phyloP scores from a whole-genome alignment of 371 early-diverging fungal species.

The Encephalitozoon hellem region DNA sequence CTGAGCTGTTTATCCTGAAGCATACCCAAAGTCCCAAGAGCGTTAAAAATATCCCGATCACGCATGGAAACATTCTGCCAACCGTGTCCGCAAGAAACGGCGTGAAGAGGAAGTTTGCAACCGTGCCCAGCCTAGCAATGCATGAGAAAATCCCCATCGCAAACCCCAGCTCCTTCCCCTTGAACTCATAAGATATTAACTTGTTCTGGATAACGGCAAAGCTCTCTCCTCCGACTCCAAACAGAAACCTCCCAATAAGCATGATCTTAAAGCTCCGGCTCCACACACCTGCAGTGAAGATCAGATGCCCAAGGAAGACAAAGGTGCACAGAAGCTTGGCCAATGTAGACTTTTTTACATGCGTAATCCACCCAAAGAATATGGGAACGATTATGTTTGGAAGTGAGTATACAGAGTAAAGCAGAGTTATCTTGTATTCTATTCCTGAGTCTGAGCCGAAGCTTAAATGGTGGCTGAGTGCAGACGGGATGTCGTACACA shows the following conservation, averaged over 20 bases:
- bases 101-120: constrained; percentile 64
- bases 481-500: constrained; percentile 66
- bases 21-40: constrained; percentile 9
- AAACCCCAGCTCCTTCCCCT: constrained; percentile 63
- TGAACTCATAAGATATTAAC: constrained; percentile 63
- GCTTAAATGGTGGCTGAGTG: constrained; percentile 64
- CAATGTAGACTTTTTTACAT: constrained; percentile 57
- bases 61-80: constrained; percentile 9
- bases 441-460: constrained; percentile 56
- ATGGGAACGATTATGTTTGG: constrained; percentile 69
- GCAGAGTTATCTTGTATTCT: constrained; percentile 63
- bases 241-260: constrained; percentile 65
- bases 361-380: constrained; percentile 63
- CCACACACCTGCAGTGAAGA: constrained; percentile 63
- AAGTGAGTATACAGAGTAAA: constrained; percentile 66
- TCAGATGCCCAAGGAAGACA: constrained; percentile 64
- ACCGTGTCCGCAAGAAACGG: constrained; percentile 52
- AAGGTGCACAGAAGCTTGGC: constrained; percentile 62
- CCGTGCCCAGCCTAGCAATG: constrained; percentile 64
- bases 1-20: constrained; percentile 2
- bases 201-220: constrained; percentile 65
- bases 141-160: constrained; percentile 65
- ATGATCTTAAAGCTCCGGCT: constrained; percentile 61
- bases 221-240: constrained; percentile 68
- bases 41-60: constrained; percentile 21